These are phyloP conservation scores for Drechslera avenae DNA, from an alignment of 2,329 filamentous ascomycete species.

Conservation along the genomic window DNA sequence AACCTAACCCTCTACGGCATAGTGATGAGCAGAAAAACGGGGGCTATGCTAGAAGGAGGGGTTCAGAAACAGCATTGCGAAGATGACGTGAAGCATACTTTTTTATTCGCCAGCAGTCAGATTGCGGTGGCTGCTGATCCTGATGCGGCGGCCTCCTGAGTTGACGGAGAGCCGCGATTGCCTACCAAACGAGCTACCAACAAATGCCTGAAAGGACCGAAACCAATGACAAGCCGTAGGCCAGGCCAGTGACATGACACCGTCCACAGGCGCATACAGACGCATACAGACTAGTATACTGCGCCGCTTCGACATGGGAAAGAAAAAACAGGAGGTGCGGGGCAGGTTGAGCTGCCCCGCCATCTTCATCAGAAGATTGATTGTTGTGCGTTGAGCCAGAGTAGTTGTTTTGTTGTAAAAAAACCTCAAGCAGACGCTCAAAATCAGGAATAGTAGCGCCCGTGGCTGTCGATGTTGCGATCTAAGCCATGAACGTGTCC, in stretches of 20 bases:
- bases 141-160: slow-evolving; percentile 3
- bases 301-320: slow-evolving; percentile 17
- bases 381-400: slow-evolving; percentile 78
- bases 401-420: slow-evolving; percentile 81
- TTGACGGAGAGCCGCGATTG: slow-evolving; percentile 15
- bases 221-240: slow-evolving; percentile 9
- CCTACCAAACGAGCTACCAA: slow-evolving; percentile 18
- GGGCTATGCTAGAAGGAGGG: slow-evolving; percentile 16
- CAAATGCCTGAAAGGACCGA: slow-evolving; percentile 13
- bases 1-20: slow-evolving; percentile 19
- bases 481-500: slow-evolving; percentile 56
- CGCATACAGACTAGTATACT: slow-evolving; percentile 18
- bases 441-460: slow-evolving; percentile 55
- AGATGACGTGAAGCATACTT: slow-evolving; percentile 14
- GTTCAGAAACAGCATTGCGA: slow-evolving; percentile 4
- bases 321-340: slow-evolving; percentile 42
- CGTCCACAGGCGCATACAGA: slow-evolving; percentile 22
- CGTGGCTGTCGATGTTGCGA: slow-evolving; percentile 72
- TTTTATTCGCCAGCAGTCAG: slow-evolving; percentile 20
- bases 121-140: slow-evolving; percentile 11
- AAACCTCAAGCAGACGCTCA: slow-evolving; percentile 72
- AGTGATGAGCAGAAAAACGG: slow-evolving; percentile 10
- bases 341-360: slow-evolving; percentile 70
- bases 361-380: slow-evolving; percentile 50
- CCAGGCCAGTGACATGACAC: slow-evolving; percentile 13